These are phyloP conservation scores for Pistacia vera DNA, from an alignment of 345 rosid species.

Conservation along the genomic window DNA sequence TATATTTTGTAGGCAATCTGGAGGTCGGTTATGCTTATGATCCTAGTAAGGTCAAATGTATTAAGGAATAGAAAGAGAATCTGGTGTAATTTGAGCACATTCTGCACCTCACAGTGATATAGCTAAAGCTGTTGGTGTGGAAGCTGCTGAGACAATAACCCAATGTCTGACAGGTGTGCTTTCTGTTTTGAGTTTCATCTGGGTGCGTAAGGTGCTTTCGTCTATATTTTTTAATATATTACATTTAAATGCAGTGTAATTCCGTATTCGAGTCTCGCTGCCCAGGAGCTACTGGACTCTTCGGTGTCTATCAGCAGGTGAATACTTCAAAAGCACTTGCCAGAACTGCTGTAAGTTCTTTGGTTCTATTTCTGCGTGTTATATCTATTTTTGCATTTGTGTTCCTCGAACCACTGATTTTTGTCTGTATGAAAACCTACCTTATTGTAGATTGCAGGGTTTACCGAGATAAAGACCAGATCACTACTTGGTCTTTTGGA, in stretches of 20 bases:
- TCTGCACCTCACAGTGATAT: slow-evolving; percentile 88
- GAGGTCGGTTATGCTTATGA: slow-evolving; percentile 95
- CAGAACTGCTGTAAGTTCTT: slow-evolving; percentile 71
- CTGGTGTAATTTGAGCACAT: slow-evolving; percentile 93
- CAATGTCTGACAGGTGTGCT: slow-evolving; percentile 84
- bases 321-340: slow-evolving; percentile 94
- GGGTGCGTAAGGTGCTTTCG: not conserved
- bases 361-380: no score
- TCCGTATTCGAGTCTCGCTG: slow-evolving; percentile 89
- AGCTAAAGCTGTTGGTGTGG: slow-evolving; percentile 80
- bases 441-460: slow-evolving; percentile 53
- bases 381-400: not conserved
- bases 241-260: slow-evolving; percentile 63
- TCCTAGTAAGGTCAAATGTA: slow-evolving; percentile 69
- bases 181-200: not conserved
- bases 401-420: not conserved
- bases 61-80: slow-evolving; percentile 74
- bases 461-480: slow-evolving; percentile 86
- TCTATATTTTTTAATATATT: slow-evolving; percentile 9
- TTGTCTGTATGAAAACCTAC: not conserved
- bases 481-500: slow-evolving; percentile 89
- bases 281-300: slow-evolving; percentile 66
- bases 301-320: slow-evolving; percentile 84
- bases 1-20: slow-evolving; percentile 65
- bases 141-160: slow-evolving; percentile 69